phyloP scores from a whole-genome alignment of 2,329 filamentous ascomycete species.

The Microdochium trichocladiopsis region DNA sequence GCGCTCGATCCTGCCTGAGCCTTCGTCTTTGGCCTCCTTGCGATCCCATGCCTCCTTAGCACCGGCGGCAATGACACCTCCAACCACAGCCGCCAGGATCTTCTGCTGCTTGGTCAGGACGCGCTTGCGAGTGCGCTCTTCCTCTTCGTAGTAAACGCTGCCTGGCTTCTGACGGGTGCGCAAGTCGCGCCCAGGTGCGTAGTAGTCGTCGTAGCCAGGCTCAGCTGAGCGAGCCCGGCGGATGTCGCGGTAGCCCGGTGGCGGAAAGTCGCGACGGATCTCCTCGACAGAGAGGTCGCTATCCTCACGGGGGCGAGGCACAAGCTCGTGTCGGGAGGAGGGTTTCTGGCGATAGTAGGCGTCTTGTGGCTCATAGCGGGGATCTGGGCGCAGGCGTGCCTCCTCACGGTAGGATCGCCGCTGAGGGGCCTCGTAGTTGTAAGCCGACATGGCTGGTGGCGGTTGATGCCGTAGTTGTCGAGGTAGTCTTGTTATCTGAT shows the following conservation, averaged over 20 bases:
- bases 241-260: conserved; percentile 50
- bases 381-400: conserved; percentile 40
- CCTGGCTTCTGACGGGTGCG: conserved; percentile 42
- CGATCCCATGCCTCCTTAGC: conserved; percentile 62
- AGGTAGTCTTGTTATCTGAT: not conserved
- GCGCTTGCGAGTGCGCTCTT: conserved; percentile 42
- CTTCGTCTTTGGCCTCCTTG: conserved; percentile 46
- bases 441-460: conserved; percentile 31
- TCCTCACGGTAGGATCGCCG: conserved; percentile 48
- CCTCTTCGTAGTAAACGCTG: conserved; percentile 49
- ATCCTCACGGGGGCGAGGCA: conserved; percentile 59
- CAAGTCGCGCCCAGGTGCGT: conserved; percentile 36
- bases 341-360: conserved; percentile 35
- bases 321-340: conserved; percentile 40
- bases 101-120: conserved; percentile 57
- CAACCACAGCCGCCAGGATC: conserved; percentile 58
- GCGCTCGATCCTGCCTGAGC: conserved; percentile 40
- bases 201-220: conserved; percentile 51
- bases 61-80: conserved; percentile 56
- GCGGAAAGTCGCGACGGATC: conserved; percentile 76
- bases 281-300: conserved; percentile 74
- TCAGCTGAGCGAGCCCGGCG: conserved; percentile 61
- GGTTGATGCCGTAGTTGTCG: not conserved
- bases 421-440: conserved; percentile 46
- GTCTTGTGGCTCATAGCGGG: conserved; percentile 48